Evolutionary conservation across 257 asterid genomes (phyloP), one percentile per base, ranked within the genome.

Genomic region (Solanum peruvianum): DNA sequence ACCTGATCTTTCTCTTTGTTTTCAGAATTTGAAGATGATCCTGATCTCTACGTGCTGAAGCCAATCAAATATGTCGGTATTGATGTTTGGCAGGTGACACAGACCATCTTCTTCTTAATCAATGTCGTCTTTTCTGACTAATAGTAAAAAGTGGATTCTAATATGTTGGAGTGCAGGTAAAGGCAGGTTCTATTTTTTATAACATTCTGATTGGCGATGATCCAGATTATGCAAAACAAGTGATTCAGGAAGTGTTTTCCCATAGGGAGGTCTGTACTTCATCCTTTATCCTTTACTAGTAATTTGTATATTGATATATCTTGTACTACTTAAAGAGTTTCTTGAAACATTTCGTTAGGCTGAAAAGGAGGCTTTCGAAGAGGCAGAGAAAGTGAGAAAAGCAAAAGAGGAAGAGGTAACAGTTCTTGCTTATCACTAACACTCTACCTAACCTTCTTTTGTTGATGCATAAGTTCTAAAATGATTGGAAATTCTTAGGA

Each of bases 301-400:
- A 58, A 82, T 47, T 78, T 76, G 66, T 11, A 5, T 56, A 62
- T n/a, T 80, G 76, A 8, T 49, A 86, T 62, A 81, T 64, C 89
- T 83, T 83, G 16, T 88, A 45, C 64, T 87, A 15, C 39, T 21
- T 87, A 69, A 77, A 76, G 86, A 87, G 86, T 78, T 42, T 76
- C 60, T 76, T 76, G 7, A 42, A 69, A 29, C 75, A 69, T 69
- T 29, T 69, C 2, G 96, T 96, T 94, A 88, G 90, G 88, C 87
- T 39, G 90, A 88, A 77, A 88, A 86, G 88, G 90, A 83, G 83
- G 90, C 90, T 45, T 82, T 88, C 71, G 90, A 88, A 20, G 90
- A 88, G 64, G 88, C 85, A 25, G 90, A 88, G 85, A 88, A 88
- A 83, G 60, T 67, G 72, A 86, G 78, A 72, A 88, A 88, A 64